phyloP scores from a whole-genome alignment of 2,329 filamentous ascomycete genomes.

The Coleophoma cylindrospora region DNA sequence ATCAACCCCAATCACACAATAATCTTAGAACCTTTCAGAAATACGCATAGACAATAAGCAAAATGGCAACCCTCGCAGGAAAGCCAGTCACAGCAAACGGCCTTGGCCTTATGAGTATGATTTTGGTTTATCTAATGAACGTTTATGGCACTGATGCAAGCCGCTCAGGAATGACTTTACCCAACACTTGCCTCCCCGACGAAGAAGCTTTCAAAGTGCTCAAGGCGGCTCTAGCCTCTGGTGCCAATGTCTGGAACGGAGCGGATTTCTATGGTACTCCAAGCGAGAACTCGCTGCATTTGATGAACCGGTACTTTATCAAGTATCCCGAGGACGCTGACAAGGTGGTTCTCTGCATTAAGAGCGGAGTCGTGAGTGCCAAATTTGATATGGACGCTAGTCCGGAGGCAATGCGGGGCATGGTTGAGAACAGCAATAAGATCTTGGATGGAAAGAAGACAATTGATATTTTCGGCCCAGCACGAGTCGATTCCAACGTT shows the following conservation, averaged over 20 bases:
- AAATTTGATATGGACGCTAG: constrained; percentile 39
- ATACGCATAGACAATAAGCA: not conserved
- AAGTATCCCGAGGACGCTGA: constrained; percentile 57
- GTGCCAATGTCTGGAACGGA: constrained; percentile 51
- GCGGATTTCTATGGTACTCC: constrained; percentile 60
- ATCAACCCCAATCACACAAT: not conserved
- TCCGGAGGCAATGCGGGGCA: constrained; percentile 45
- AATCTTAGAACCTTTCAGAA: not conserved
- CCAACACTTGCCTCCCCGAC: constrained; percentile 24
- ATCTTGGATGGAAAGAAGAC: constrained; percentile 38
- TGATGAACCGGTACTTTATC: constrained; percentile 57
- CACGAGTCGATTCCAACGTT: constrained; percentile 39
- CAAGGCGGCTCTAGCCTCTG: constrained; percentile 42
- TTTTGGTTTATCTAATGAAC: not conserved
- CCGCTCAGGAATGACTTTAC: constrained; percentile 19
- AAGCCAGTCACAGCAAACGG: constrained; percentile 44
- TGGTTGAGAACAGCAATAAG: constrained; percentile 48
- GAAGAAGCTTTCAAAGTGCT: constrained; percentile 48
- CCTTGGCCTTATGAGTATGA: constrained; percentile 41
- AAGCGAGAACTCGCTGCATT: constrained; percentile 50
- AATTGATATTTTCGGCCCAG: constrained; percentile 47
- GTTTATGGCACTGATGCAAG: not conserved
- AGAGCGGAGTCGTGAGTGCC: constrained; percentile 41
- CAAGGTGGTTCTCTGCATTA: constrained; percentile 56
- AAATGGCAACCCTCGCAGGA: constrained; percentile 23